Percentiles rank a stretch among this genome's conserved stretches.
Conservation (phyloP, 1,284 basidiomycete genomes). For the Thelephora terrestris region DNA sequence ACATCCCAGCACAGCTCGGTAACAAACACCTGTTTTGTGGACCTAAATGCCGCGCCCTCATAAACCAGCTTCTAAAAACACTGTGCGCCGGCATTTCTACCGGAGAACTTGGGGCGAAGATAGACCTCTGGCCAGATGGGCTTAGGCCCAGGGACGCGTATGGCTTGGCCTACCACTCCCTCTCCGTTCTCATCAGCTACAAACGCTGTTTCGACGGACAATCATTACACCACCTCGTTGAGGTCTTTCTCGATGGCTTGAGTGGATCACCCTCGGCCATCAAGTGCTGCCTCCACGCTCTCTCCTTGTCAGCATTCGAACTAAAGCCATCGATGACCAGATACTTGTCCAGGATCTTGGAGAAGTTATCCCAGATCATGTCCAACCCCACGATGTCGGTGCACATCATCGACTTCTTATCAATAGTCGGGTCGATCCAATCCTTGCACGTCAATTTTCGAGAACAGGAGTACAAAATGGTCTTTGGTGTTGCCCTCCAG, state of each 20-base stretch:
- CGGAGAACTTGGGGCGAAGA: conserved; percentile 47
- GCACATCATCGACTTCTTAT: conserved; percentile 91
- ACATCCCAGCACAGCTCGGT: conserved; percentile 83
- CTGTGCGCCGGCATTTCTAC: conserved; percentile 64
- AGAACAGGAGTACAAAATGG: conserved; percentile 85
- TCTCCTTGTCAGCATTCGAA: conserved; percentile 87
- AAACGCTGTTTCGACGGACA: conserved; percentile 66
- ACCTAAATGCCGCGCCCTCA: conserved; percentile 58
- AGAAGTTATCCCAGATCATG: conserved; percentile 90
- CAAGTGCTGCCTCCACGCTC: conserved; percentile 86
- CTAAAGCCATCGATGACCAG: conserved; percentile 79
- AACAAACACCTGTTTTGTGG: conserved; percentile 99
- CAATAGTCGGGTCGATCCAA: conserved; percentile 76
- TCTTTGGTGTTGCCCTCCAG: conserved; percentile 91
- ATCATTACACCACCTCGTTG: conserved; percentile 62
- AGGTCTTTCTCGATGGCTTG: conserved; percentile 78
- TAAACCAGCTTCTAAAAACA: conserved; percentile 57
- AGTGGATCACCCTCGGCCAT: conserved; percentile 74
- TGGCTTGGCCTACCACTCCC: conserved; percentile 79
- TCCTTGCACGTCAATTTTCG: conserved; percentile 88
- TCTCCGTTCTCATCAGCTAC: conserved; percentile 88
- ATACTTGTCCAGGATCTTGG: conserved; percentile 72
- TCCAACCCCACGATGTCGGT: conserved; percentile 90
- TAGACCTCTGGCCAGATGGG: conserved; percentile 52
- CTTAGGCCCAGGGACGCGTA: conserved; percentile 79